Evolutionary conservation across 306 rosid genomes (phyloP).

Genomic region (Medicago lupulina): DNA sequence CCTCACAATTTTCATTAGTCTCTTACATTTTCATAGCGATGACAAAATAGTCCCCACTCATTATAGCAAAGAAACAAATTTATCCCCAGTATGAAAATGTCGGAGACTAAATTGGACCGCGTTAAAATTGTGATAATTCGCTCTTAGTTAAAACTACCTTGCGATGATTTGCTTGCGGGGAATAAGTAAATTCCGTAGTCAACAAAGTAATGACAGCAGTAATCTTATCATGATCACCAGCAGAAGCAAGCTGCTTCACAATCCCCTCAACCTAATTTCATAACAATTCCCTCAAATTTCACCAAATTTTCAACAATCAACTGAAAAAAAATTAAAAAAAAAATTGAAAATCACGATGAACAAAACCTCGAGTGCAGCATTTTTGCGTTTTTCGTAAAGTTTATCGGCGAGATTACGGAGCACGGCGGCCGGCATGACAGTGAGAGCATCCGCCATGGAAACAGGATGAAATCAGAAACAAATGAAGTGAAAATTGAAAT

Average conservation of each 20-base stretch:
- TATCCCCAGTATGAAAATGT: no score
- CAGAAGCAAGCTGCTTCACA: conserved; percentile 78
- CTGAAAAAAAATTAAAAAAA: not conserved
- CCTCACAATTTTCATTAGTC: no score
- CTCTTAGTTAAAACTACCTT: conserved; percentile 58
- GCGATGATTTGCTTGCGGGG: conserved; percentile 89
- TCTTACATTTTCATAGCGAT: no score
- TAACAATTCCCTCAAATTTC: conserved; percentile 5
- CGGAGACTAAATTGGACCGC: no score
- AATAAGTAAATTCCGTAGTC: conserved; percentile 63
- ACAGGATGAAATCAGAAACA: conserved; percentile 11
- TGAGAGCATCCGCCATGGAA: conserved; percentile 74
- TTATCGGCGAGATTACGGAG: conserved; percentile 91
- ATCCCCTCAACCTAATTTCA: conserved; percentile 80
- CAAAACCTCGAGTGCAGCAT: conserved; percentile 92
- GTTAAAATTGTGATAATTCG: no score
- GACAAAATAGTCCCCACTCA: no score
- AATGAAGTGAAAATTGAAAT: not conserved
- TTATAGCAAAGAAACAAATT: no score
- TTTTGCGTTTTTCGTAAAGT: conserved; percentile 96
- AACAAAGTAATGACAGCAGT: conserved; percentile 81
- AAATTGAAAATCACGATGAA: not conserved
- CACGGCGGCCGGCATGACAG: conserved; percentile 69
- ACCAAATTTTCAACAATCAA: conserved; percentile 32
- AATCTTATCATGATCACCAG: conserved; percentile 80